These are phyloP conservation scores for Dryas alaskensis DNA, from an alignment of 306 rosid genomes.

Conservation along the genomic window DNA sequence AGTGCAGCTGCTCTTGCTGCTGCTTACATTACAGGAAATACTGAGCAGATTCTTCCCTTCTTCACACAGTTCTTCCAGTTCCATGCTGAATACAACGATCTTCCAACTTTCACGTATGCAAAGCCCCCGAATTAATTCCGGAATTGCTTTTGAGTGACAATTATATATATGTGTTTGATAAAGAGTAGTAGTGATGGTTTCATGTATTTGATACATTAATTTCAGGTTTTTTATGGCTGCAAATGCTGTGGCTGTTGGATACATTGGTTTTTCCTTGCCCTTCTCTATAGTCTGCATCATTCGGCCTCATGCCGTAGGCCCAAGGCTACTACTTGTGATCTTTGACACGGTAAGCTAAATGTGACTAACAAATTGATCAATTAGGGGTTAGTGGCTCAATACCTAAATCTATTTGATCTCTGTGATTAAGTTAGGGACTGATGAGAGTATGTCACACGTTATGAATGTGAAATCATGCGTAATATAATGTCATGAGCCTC, in stretches of 20 bases:
- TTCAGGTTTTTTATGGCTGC: conserved; percentile 57
- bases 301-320: conserved; percentile 45
- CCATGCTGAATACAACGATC: conserved; percentile 54
- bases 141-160: background rate
- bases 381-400: too few relatives aligned
- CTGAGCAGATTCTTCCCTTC: conserved; percentile 58
- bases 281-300: conserved; percentile 56
- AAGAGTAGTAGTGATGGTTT: background rate
- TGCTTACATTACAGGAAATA: conserved; percentile 35
- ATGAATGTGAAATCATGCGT: too few relatives aligned
- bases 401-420: too few relatives aligned
- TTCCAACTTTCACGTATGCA: conserved; percentile 50
- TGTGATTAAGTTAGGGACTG: too few relatives aligned
- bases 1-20: conserved; percentile 51
- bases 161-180: background rate
- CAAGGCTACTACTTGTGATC: conserved; percentile 47
- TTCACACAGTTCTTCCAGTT: conserved; percentile 75
- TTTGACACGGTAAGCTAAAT: conserved; percentile 44
- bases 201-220: background rate
- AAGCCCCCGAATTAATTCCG: background rate
- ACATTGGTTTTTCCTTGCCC: conserved; percentile 44
- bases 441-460: too few relatives aligned
- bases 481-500: too few relatives aligned
- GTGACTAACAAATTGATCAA: background rate
- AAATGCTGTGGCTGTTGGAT: conserved; percentile 42